Evolutionary conservation across 495 filamentous ascomycete genomes (phyloP), one percentile per base, ranked within the genome.

Genomic region (Penicillium antarcticum): DNA sequence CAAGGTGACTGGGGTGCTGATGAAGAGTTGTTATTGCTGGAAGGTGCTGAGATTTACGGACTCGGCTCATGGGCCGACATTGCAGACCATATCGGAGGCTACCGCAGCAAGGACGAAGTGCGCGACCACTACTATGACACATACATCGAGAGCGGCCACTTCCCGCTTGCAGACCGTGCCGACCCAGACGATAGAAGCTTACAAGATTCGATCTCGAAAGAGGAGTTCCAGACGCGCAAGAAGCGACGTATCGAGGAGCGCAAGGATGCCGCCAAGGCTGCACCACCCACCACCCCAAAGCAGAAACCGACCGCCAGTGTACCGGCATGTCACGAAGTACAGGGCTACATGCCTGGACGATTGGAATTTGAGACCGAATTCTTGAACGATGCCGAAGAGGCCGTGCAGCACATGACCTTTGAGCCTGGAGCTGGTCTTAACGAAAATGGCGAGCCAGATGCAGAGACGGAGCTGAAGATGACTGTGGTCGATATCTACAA

Each of bases 401-500:
- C 92, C 0, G 95, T 99, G 11, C 94, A 97, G 66, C 86, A 94
- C 49, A 96, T 99, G 88, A 86, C 95, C 52, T 99, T 99, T 58
- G 92, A 97, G 43, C 91, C 94, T 1, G 94, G 94, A 12, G 92
- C 96, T 60, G 94, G 94, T 42, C 77, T 94, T 55, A 91, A 94
- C 54, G 84, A 85, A 11, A 96, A 89, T 2, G 87, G 88, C 53
- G 87, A 91, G 58, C 71, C 87, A 14, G 95, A 97, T 52, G 89
- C 92, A 10, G 94, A 99, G 69, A 92, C 92, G 77, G 92, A 96
- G 53, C 77, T 99, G 52, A 99, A 99, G 76, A 83, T 97, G 74
- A 95, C 91, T 0, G 91, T 99, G 3, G 97, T 99, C 80, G 91
- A 96, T 55, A 97, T 99, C 48, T 99, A 99, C 72, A 97, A 97